phyloP scores from a whole-genome alignment of 2,329 filamentous ascomycete genomes.

The Dactylellina cionopaga region DNA sequence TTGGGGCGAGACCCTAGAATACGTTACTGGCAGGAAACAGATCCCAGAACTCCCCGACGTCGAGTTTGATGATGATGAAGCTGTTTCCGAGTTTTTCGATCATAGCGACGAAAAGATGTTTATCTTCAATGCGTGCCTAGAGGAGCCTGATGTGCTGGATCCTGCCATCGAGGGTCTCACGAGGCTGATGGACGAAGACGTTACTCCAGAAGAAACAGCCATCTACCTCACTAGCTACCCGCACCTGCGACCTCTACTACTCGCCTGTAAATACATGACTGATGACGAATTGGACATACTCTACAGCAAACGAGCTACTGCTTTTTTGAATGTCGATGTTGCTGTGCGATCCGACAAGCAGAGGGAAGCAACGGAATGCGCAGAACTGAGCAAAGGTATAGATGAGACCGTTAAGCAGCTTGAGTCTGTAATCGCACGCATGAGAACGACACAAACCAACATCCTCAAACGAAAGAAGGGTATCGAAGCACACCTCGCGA shows the following conservation, averaged over 20 bases:
- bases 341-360: constrained; percentile 47
- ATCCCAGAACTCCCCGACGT: constrained; percentile 36
- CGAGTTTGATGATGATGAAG: constrained; percentile 40
- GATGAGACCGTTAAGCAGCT: constrained; percentile 46
- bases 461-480: constrained; percentile 42
- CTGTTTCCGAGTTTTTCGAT: constrained; percentile 39
- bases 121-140: constrained; percentile 38
- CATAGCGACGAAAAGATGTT: constrained; percentile 48
- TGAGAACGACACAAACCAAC: constrained; percentile 29
- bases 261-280: constrained; percentile 45
- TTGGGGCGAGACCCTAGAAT: constrained; percentile 46
- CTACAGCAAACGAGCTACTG: constrained; percentile 28
- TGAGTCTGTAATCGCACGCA: constrained; percentile 33
- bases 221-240: constrained; percentile 41
- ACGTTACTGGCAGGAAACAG: constrained; percentile 29
- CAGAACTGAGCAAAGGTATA: constrained; percentile 36
- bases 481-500: constrained; percentile 35
- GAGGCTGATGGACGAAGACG: constrained; percentile 41
- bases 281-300: constrained; percentile 45
- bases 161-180: constrained; percentile 29
- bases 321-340: constrained; percentile 42
- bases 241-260: constrained; percentile 36
- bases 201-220: constrained; percentile 45
- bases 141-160: constrained; percentile 43
- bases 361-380: constrained; percentile 41